Base-by-base conservation (phyloP, 148 eudicot species). In the Camellia japonica region DNA sequence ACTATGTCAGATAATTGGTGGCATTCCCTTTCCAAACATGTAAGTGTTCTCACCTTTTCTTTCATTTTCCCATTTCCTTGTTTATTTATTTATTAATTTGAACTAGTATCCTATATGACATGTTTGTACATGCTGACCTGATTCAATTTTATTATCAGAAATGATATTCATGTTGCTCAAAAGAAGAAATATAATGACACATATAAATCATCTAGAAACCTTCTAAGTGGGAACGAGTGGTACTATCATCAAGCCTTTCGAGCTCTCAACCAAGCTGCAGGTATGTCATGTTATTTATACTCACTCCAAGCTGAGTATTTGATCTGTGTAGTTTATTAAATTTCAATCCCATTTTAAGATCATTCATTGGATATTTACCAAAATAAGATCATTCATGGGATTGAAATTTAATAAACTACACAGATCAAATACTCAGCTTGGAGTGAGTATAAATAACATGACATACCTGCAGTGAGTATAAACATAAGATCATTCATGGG, bases 221-320 rank as follows among this genome's bases (percentile, higher is more conserved):
- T 96, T 80, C 78, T 93, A 42, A 88, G 95, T 80, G 99, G 99
- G 65, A 92, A 82, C 72, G 92, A 91, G 73, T 96, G 99, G 99
- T 96, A 96, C 84, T 96, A 98, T 84, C 95, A 94, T 14, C 99
- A 96, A 89, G 95, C 99, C 81, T 96, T 96, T 76, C 86, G 99
- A 82, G 98, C 99, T 82, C 91, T 96, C 61, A 96, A 96, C 84
- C 99, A 96, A 86, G 98, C 99, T 80, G 91, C 99, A 90, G 99
- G 99, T 96, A 87, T 10, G n/a, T 69, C 44, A 30, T 77, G 41
- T 77, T 42, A 73, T 64, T 10, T 68, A 7, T 51, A 61, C 68
- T 49, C 3, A 8, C 58, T 44, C 68, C 30, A 38, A 66, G 83
- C 64, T 79, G 52, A 67, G n/a, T 7, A 14, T 80, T 46, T 68